Evolutionary conservation across 257 asterid genomes (phyloP).

Genomic region (Jasminum sambac): DNA sequence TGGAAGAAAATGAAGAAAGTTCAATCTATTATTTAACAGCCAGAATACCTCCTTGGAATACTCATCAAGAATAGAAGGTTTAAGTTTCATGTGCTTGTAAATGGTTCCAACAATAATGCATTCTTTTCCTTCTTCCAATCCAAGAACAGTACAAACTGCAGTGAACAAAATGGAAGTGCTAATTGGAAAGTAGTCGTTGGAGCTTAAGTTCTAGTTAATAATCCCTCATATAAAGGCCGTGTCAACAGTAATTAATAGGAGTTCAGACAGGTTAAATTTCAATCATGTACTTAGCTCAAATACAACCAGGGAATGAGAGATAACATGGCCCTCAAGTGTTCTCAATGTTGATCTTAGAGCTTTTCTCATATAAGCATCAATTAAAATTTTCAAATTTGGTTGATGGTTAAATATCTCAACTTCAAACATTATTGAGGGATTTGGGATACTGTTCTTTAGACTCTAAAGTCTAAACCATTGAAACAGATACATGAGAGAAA

Average conservation of each 20-base stretch:
- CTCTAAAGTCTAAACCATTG: no score
- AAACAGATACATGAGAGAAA: background rate
- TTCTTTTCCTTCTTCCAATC: constrained; percentile 77
- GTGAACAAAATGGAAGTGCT: constrained; percentile 19
- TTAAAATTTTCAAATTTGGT: constrained; percentile 3
- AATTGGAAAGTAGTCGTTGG: constrained; percentile 16
- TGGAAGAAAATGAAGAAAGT: background rate
- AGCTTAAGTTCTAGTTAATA: constrained; percentile 12
- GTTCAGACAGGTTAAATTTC: background rate
- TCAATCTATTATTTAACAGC: constrained; percentile 10
- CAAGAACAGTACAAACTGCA: constrained; percentile 89
- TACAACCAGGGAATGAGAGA: background rate
- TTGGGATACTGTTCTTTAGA: constrained; percentile 4
- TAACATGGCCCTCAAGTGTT: background rate
- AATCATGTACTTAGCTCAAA: background rate
- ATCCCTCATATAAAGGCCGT: background rate
- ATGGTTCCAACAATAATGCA: constrained; percentile 90
- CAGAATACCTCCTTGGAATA: constrained; percentile 84
- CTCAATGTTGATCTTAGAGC: background rate
- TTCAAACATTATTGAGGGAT: background rate
- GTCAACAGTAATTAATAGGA: background rate
- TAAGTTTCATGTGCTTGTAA: constrained; percentile 93
- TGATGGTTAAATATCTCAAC: background rate
- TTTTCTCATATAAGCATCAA: background rate
- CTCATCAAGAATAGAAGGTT: constrained; percentile 87